A percentile compares a stretch with the other conserved stretches of the same genome.
Conservation (phyloP, 148 eudicot genomes). For the Rhododendron williamsianum region DNA sequence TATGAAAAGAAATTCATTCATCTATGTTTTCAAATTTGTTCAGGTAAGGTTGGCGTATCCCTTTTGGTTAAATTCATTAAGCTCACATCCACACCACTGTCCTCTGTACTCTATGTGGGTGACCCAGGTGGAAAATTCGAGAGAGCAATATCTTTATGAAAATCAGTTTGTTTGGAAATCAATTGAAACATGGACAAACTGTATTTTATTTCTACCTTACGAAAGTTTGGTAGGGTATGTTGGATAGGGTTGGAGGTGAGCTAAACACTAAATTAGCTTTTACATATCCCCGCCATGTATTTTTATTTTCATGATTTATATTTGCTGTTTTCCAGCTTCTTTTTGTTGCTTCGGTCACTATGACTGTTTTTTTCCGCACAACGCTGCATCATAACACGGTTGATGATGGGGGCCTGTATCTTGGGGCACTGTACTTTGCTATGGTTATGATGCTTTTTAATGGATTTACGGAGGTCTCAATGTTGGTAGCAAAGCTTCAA, state of each 20-base stretch:
- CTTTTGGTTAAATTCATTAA: background rate
- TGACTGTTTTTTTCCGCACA: constrained; percentile 91
- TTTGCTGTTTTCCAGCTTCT: constrained; percentile 64
- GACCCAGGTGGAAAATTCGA: background rate
- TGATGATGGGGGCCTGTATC: constrained; percentile 78
- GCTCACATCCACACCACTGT: background rate
- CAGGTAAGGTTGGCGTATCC: constrained; percentile 51
- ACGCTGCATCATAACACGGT: constrained; percentile 74
- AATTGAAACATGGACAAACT: background rate
- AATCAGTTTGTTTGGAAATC: background rate
- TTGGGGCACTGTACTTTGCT: constrained; percentile 84
- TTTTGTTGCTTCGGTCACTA: constrained; percentile 81
- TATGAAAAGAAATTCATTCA: constrained; percentile 89
- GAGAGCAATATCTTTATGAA: background rate
- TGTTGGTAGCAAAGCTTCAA: constrained; percentile 92
- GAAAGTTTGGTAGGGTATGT: background rate
- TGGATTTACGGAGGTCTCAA: constrained; percentile 97
- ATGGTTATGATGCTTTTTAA: constrained; percentile 97
- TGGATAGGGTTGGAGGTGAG: background rate
- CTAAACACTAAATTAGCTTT: background rate
- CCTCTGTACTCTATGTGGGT: background rate
- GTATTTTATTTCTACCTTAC: background rate
- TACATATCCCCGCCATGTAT: background rate
- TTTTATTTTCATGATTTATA: background rate
- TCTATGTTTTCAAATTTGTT: constrained; percentile 85